These are phyloP conservation scores for Collybia sordida DNA, from an alignment of 768 basidiomycete species.

Conservation along the genomic window DNA sequence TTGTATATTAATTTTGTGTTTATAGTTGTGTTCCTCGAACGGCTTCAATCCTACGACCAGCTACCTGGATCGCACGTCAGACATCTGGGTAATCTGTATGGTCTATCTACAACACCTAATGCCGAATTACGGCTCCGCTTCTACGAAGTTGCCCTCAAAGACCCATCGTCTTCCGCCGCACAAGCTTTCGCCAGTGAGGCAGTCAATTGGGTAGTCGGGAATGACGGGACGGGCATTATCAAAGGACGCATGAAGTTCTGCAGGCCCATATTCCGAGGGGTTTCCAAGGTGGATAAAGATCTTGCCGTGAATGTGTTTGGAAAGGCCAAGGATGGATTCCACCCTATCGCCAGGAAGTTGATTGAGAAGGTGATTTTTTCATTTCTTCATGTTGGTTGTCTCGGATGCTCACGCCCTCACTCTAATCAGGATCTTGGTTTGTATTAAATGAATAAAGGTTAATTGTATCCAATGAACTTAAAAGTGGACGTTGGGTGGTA, in stretches of 20 bases:
- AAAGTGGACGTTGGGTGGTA: background rate
- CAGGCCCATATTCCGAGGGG: slow-evolving; percentile 60
- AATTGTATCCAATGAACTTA: background rate
- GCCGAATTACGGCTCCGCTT: slow-evolving; percentile 79
- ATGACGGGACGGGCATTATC: slow-evolving; percentile 57
- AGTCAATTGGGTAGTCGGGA: slow-evolving; percentile 67
- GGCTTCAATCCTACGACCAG: slow-evolving; percentile 59
- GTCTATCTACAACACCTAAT: slow-evolving; percentile 54
- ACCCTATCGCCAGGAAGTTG: slow-evolving; percentile 73
- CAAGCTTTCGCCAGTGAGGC: slow-evolving; percentile 51
- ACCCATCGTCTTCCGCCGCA: slow-evolving; percentile 47
- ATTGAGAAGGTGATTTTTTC: slow-evolving; percentile 65
- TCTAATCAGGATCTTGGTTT: background rate
- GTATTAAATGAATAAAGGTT: background rate
- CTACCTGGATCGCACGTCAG: slow-evolving; percentile 60
- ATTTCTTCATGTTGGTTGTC: background rate
- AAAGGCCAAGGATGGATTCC: slow-evolving; percentile 53
- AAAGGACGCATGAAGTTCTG: slow-evolving; percentile 90
- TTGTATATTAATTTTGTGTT: background rate
- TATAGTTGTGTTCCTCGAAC: slow-evolving; percentile 82
- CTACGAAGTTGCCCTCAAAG: slow-evolving; percentile 67
- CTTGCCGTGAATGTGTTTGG: slow-evolving; percentile 54
- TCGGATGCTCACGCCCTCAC: no score
- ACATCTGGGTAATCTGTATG: slow-evolving; percentile 59
- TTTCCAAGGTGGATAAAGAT: slow-evolving; percentile 47